phyloP scores from a whole-genome alignment of 768 basidiomycete genomes.

The Macrolepiota albuminosa region DNA sequence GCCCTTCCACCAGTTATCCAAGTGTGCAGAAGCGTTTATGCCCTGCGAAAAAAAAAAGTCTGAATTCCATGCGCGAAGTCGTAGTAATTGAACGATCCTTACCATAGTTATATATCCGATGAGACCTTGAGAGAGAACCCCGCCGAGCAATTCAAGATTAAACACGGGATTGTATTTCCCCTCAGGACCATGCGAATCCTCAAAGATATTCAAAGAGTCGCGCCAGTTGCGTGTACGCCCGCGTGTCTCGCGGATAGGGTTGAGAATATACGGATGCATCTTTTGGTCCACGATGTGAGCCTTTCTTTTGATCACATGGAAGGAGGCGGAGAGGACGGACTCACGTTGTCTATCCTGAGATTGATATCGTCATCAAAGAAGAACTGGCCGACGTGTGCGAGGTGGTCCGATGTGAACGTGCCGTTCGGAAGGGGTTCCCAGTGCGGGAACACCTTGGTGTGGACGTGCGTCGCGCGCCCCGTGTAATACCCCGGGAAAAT shows the following conservation, averaged over 20 bases:
- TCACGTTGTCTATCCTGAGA: constrained; percentile 40
- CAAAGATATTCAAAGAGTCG: constrained; percentile 51
- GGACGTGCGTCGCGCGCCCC: constrained; percentile 51
- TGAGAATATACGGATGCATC: constrained; percentile 49
- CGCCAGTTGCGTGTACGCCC: constrained; percentile 50
- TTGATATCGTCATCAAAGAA: constrained; percentile 56
- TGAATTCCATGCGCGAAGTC: background rate
- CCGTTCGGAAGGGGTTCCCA: constrained; percentile 41
- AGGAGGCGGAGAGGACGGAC: constrained; percentile 2
- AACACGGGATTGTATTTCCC: constrained; percentile 50
- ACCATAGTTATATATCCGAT: constrained; percentile 57
- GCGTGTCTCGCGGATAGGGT: constrained; percentile 40
- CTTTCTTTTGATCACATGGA: background rate
- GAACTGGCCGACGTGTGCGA: constrained; percentile 48
- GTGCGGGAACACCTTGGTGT: constrained; percentile 49
- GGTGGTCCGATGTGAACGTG: constrained; percentile 38
- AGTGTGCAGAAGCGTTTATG: constrained; percentile 34
- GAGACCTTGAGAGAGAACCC: constrained; percentile 45
- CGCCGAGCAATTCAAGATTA: constrained; percentile 44
- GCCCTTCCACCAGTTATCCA: constrained; percentile 33
- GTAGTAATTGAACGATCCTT: background rate
- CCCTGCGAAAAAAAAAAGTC: constrained; percentile 12
- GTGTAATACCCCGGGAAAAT: constrained; percentile 57
- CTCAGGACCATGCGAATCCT: constrained; percentile 44
- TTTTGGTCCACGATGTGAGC: constrained; percentile 4